phyloP scores from a whole-genome alignment of 139 green algal species.

The Pleodorina starrii region DNA sequence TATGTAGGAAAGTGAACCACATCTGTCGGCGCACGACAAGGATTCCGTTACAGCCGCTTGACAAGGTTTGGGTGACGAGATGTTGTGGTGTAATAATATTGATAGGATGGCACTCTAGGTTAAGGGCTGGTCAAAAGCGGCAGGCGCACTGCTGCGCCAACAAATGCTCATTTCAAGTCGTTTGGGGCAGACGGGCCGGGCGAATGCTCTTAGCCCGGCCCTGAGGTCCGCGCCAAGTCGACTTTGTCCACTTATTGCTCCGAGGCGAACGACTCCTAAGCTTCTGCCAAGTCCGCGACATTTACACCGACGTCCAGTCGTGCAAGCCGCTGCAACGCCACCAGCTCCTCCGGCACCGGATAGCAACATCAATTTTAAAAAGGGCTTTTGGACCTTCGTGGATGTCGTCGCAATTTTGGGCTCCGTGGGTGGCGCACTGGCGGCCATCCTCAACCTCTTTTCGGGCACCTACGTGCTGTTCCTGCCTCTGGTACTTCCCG shows the following conservation, averaged over 20 bases:
- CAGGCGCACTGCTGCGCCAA: background rate
- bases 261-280: background rate
- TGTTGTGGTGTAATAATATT: background rate
- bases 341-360: background rate
- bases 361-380: background rate
- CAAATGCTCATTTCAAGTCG: background rate
- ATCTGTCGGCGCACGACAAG: constrained; percentile 11
- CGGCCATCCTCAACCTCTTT: constrained; percentile 59
- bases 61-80: background rate
- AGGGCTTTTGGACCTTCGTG: constrained; percentile 57
- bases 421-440: constrained; percentile 60
- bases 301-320: background rate
- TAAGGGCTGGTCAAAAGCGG: background rate
- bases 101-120: background rate
- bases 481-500: constrained; percentile 68
- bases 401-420: constrained; percentile 62
- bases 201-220: background rate
- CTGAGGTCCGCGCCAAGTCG: background rate
- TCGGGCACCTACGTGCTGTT: constrained; percentile 54
- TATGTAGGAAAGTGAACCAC: too few species aligned
- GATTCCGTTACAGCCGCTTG: background rate
- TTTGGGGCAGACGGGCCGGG: background rate
- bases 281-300: constrained; percentile 1
- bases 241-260: background rate
- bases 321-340: background rate